Evolutionary conservation across 805 yeast species (phyloP).

Genomic region (Ascoidea rubescens): DNA sequence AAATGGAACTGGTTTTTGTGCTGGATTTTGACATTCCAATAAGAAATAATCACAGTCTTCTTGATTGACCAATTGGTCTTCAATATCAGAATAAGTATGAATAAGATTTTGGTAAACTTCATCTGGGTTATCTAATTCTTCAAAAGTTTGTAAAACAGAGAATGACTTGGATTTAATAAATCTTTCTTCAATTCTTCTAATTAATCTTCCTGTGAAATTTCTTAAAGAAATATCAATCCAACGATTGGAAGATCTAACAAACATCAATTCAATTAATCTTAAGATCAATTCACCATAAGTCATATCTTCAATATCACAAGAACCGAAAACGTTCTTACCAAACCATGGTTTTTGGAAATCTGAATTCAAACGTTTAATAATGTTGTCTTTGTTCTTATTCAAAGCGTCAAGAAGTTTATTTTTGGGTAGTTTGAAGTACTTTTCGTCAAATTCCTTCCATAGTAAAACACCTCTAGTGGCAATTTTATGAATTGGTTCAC

Average conservation of each 20-base stretch:
- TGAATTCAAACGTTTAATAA: conserved; percentile 73
- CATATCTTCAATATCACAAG: conserved; percentile 89
- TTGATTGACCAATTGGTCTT: conserved; percentile 75
- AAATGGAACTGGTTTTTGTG: conserved; percentile 95
- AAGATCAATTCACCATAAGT: conserved; percentile 84
- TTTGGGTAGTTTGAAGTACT: conserved; percentile 85
- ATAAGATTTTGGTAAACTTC: conserved; percentile 45
- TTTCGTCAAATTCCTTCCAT: conserved; percentile 96
- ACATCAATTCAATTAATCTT: conserved; percentile 81
- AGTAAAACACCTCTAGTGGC: conserved; percentile 96
- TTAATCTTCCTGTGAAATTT: conserved; percentile 72
- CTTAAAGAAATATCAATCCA: conserved; percentile 87
- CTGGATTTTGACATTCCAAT: conserved; percentile 65
- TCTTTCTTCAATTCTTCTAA: conserved; percentile 96
- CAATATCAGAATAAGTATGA: conserved; percentile 58
- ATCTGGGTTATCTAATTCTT: conserved; percentile 57
- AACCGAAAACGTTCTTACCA: conserved; percentile 61
- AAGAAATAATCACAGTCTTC: conserved; percentile 93
- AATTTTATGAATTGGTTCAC: conserved; percentile 97
- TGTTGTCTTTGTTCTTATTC: conserved; percentile 71
- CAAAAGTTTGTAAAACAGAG: conserved; percentile 64
- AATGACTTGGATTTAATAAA: conserved; percentile 44
- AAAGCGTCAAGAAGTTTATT: conserved; percentile 72
- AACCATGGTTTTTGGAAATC: conserved; percentile 99
- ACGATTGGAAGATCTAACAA: conserved; percentile 52